A percentile compares a stretch with the other conserved stretches of the same genome.
These are phyloP conservation scores for Penicillium sp. DNA, from an alignment of 2,329 filamentous ascomycete genomes.

Conservation along the genomic window DNA sequence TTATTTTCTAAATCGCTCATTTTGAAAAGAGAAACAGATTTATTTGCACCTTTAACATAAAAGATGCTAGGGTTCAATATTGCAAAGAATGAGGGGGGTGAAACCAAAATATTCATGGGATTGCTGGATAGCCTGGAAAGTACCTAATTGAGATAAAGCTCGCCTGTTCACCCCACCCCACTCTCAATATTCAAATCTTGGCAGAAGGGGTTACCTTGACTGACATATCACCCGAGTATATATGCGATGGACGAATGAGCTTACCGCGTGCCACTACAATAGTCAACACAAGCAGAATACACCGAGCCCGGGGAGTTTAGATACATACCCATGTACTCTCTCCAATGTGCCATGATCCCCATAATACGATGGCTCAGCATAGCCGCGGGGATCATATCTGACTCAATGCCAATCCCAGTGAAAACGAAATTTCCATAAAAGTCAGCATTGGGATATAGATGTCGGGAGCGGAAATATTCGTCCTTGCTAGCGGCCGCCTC, in stretches of 20 bases:
- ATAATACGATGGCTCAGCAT: slow-evolving; percentile 37
- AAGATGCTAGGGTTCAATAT: no score
- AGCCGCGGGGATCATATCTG: slow-evolving; percentile 34
- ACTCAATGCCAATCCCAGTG: slow-evolving; percentile 40
- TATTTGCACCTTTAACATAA: no score
- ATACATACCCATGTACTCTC: slow-evolving; percentile 37
- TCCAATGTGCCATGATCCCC: slow-evolving; percentile 41
- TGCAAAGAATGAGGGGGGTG: no score
- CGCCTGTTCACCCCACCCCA: no score
- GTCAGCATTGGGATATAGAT: slow-evolving; percentile 51
- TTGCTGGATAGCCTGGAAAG: no score
- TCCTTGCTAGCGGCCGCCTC: slow-evolving; percentile 30
- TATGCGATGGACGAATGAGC: slow-evolving; percentile 33
- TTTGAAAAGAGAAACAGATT: no score
- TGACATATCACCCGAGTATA: slow-evolving; percentile 29
- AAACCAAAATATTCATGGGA: no score
- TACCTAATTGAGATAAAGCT: no score
- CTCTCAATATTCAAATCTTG: slow-evolving; percentile 22
- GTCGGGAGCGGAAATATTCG: slow-evolving; percentile 32
- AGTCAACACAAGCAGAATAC: slow-evolving; percentile 11
- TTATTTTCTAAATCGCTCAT: background rate
- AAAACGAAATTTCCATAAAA: slow-evolving; percentile 52
- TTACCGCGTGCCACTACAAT: slow-evolving; percentile 31
- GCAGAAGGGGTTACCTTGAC: slow-evolving; percentile 4
- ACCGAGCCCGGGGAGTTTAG: slow-evolving; percentile 7